Percentiles rank a stretch among this genome's conserved stretches.
phyloP scores from a whole-genome alignment of 768 basidiomycete species.

The Pisolithus tinctorius region DNA sequence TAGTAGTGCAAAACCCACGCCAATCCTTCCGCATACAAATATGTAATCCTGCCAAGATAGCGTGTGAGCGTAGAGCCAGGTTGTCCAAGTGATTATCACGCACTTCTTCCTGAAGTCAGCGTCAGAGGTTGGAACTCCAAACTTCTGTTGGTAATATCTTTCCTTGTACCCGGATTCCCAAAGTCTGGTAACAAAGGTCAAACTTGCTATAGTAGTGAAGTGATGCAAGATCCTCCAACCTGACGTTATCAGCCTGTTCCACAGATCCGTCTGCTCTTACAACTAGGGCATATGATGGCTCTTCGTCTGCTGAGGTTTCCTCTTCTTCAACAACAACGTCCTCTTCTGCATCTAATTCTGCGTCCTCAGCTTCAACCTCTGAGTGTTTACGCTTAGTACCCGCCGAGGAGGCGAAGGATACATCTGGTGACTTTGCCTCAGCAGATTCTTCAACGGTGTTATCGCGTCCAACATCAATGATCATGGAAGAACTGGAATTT shows the following conservation, averaged over 20 bases:
- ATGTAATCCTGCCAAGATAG: conserved; percentile 52
- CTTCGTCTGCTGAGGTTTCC: conserved; percentile 41
- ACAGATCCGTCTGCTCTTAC: conserved; percentile 91
- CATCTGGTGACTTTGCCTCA: conserved; percentile 15
- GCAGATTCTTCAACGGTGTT: conserved; percentile 25
- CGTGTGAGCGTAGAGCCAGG: conserved; percentile 3
- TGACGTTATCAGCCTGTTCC: conserved; percentile 88
- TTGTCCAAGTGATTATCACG: conserved; percentile 18
- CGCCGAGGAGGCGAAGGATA: conserved; percentile 8
- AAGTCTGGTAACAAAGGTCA: conserved; percentile 43
- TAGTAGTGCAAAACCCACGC: conserved; percentile 97
- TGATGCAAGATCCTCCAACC: conserved; percentile 45
- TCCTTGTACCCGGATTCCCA: conserved; percentile 97
- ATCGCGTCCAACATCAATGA: conserved; percentile 10
- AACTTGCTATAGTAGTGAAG: not conserved
- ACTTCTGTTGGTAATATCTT: conserved; percentile 92
- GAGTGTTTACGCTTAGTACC: conserved; percentile 43
- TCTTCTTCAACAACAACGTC: conserved; percentile 26
- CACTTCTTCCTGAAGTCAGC: conserved; percentile 67
- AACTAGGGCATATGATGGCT: conserved; percentile 52
- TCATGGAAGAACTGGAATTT: conserved; percentile 16
- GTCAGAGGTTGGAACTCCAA: conserved; percentile 69
- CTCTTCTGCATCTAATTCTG: conserved; percentile 24
- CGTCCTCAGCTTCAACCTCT: conserved; percentile 37
- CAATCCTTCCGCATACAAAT: conserved; percentile 87